phyloP scores from a whole-genome alignment of 306 rosid genomes.

The Herpetospermum pedunculosum region DNA sequence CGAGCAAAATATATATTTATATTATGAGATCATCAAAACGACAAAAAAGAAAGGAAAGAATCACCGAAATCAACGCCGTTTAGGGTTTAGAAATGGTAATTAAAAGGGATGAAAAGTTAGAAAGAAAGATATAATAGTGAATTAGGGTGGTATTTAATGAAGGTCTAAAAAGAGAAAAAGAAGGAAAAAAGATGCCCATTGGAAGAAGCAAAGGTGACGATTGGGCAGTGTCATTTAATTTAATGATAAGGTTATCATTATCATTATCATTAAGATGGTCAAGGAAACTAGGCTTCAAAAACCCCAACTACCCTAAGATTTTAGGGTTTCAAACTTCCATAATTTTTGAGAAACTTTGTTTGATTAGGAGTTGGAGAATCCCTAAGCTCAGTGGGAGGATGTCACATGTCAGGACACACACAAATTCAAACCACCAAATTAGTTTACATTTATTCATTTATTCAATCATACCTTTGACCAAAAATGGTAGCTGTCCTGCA shows the following conservation, averaged over 20 bases:
- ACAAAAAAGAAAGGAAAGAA: constrained; percentile 77
- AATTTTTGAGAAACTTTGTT: background rate
- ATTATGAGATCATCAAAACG: constrained; percentile 35
- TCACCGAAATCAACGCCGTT: constrained; percentile 98
- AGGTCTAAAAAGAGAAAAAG: background rate
- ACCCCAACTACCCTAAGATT: constrained; percentile 1
- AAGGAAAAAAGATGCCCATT: constrained; percentile 1
- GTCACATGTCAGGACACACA: constrained; percentile 10
- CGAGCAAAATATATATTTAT: background rate
- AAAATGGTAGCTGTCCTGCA: too few relatives aligned
- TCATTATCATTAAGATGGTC: background rate
- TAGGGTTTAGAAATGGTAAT: constrained; percentile 52
- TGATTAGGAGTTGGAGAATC: background rate
- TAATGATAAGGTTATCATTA: background rate
- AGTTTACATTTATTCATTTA: too few relatives aligned
- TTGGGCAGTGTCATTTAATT: background rate
- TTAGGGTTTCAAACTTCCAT: background rate
- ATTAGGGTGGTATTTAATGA: too few relatives aligned
- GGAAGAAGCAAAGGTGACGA: background rate
- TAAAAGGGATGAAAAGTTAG: background rate
- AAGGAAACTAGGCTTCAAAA: background rate
- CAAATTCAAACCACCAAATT: too few relatives aligned
- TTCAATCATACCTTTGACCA: too few relatives aligned
- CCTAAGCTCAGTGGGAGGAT: constrained; percentile 2
- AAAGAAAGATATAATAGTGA: too few relatives aligned